Evolutionary conservation across 2,329 filamentous ascomycete species (phyloP), one percentile per base, ranked within the genome.

Genomic region (Sordariomycetes sp.): DNA sequence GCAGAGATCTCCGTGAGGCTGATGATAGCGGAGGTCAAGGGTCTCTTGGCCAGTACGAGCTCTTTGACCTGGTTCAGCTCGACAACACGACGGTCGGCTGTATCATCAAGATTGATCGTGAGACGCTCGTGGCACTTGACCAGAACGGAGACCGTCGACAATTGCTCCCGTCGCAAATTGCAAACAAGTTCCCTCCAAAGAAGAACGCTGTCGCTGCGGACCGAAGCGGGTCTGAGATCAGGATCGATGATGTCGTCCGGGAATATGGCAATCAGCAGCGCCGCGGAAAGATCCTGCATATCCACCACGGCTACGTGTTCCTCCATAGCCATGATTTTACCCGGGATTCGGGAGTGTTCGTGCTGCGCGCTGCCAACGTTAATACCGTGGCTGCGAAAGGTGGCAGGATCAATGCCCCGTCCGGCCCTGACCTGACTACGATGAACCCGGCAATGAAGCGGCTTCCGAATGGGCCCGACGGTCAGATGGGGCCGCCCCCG

Each of bases 341-440:
- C 51, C 91, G 97, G 68, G 96, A 97, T 67, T 87, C 90, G 0
- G 85, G 94, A 62, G 86, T 97, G 11, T 96, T 95, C 65, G 93
- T 97, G 37, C 87, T 89, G 18, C 86, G 92, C 61, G 88, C 90
- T 51, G 87, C 82, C 65, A 95, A 91, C 67, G 89, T 99, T 60
- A 86, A 87, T 55, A 96, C 92, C 0, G 85, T 97, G 40, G 91
- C 92, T n/a, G 92, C 93, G 48, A 97, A 97, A 75, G 93, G 92
- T 64, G 92, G 91, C 32, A 84, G 91, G 61, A 79, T 91, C 59
- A 87, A 79, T 60, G 77, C 79, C 28, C 74, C 77, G 12, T 68
- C 73, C 4, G 85, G 88, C 0, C 89, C 90, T 1, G 93, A 97
- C 72, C 77, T 97, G 58, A 87, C 82, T 52, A 83, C 90, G 62